Base-by-base conservation (phyloP, 2,329 filamentous ascomycete species). In the Trichoderma gracile region DNA sequence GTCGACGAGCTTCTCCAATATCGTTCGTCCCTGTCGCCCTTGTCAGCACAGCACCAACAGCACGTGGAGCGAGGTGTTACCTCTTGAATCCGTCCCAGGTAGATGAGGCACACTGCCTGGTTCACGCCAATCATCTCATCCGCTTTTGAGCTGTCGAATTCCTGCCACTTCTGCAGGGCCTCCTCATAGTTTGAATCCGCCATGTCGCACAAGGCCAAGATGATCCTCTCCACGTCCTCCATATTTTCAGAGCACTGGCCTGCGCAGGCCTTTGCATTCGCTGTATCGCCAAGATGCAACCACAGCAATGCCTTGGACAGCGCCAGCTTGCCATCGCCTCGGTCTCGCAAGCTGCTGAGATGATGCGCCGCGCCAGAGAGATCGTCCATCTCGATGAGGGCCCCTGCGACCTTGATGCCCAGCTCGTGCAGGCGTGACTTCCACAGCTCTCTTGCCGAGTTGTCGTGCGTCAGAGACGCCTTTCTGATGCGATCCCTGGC, bases 351-450 rank as follows among this genome's bases (percentile, higher is more conserved):
- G 3, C 82, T 86, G 21, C 81, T 80, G 2, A 99, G 79, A 71
- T 96, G 92, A 33, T 89, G 81, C 1, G 84, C 86, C 0, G 94
- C 95, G 5, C 91, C 92, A 2, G 90, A 86, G 0, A 96, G 74
- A 73, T 99, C 94, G 9, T 92, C 92, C 88, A 97, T 96, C 75
- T 95, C 91, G 6, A 94, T 82, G 30, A 95, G 78, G 0, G 89
- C 88, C 15, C 85, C 83, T 0, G 85, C 85, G 1, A 90, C 85
- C 63, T 83, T 78, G 50, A 90, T 80, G 0, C 93, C 93, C 2
- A 97, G 80, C 67, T 97, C 93, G 1, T 82, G 79, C 0, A 98
- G 81, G 27, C 94, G 79, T 0, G 78, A 77, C 68, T 85, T 87
- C 94, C 94, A 98, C 6, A 89, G 70, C 68, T 82, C 80, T 17